Evolutionary conservation across 129 eudicot species (phyloP), one percentile per base, ranked within the genome.

Genomic region (Lactuca sativa): DNA sequence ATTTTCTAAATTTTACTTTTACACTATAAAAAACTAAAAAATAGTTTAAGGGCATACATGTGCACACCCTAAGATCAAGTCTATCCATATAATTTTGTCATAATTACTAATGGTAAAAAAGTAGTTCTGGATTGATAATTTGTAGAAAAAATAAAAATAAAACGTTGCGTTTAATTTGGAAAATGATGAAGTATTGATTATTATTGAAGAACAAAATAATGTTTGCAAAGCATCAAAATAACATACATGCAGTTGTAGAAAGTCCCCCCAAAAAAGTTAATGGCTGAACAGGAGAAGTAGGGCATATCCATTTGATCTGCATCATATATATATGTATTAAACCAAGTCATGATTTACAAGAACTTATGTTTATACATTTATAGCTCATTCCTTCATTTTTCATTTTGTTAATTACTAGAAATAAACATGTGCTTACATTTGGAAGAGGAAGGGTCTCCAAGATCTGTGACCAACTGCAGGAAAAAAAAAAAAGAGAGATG

Each of bases 221-320:
- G 12, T 9, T 56, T 59, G 58, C 16, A 60, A 71, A 66, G 54
- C 69, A 59, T 59, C 3, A 60, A 4, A 43, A 43, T 3, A 43
- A 87, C 97, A 82, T 85, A 90, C 97, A 90, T 69, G 95, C 91
- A 69, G 81, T 82, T 63, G 97, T 87, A 58, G 95, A 78, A 77
- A 85, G 86, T 62, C 97, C 97, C 13, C 95, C 91, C 74, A 76
- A 90, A 53, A 82, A 53, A 77, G 89, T 82, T 62, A 90, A 73
- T 41, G 97, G 95, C 54, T 70, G 95, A 56, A 86, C 68, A 41
- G 91, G 97, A 81, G 97, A 90, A 78, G 97, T 80, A 32, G 97
- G 97, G 72, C 91, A 87, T 64, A 90, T 90, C 95, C 97, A 90
- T 71, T 90, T 90, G 44, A 90, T 83, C 95, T 90, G 83, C 83